Base-by-base conservation (phyloP, 176 grass and related monocot species). In the Phragmites australis region DNA sequence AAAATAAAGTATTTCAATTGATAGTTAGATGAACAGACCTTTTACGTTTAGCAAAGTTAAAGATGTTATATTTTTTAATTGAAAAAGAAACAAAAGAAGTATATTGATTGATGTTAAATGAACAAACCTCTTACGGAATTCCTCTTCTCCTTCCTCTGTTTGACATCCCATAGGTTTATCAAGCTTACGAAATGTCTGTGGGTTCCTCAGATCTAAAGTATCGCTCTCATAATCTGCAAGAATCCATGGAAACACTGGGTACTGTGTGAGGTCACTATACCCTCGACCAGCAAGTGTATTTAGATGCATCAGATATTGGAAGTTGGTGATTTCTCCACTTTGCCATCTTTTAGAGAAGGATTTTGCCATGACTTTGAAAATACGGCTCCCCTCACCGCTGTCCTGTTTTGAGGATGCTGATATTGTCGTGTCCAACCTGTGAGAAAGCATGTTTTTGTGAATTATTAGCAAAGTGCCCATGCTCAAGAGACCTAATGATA, bases 181-280 rank as follows among this genome's bases (percentile, higher is more conserved):
- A 86, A 99, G 97, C 88, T 88, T 99, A 62, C 97, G 92, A 73
- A 99, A 99, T 4, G 87, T 93, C 46, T 70, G 61, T 44, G 90
- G 90, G 34, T 93, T 95, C 71, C 71, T 81, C 65, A 96, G 86
- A 91, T 99, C 93, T 85, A 99, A 76, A 80, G 32, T 87, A 78
- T 99, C 88, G 2, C 93, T 99, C 21, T 95, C 88, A 76, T 99
- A 99, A 81, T 99, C 93, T 67, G 97, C 90, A 66, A 99, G 92
- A 91, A 99, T 90, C 97, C 97, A 99, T 70, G 97, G 97, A 83
- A 99, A 99, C 66, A 99, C 97, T 75, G 97, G 97, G 88, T 99
- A 99, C 53, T 99, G 97, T 19, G 97, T 99, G 68, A 99, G 90
- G 72, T 99, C 97, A 66, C 97, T 99, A 64, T 99, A 99, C 18